Conservation (phyloP, 75 land plant genomes). For the Sequoiadendron giganteum region DNA sequence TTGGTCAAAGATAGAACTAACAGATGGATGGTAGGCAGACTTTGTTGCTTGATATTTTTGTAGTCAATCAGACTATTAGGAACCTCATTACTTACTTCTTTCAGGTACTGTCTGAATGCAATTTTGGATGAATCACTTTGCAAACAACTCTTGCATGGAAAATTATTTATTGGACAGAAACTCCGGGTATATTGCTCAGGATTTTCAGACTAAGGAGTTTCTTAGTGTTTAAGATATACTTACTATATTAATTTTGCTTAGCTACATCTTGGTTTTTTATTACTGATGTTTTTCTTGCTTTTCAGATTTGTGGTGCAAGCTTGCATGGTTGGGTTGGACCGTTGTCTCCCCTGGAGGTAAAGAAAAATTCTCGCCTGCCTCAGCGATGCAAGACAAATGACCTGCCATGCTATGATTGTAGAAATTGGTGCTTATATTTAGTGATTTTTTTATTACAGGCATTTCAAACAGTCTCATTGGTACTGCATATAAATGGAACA, state of each 20-base stretch:
- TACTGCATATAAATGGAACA: constrained; percentile 73
- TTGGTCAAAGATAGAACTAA: constrained; percentile 53
- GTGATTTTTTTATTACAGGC: constrained; percentile 36
- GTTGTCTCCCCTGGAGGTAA: constrained; percentile 72
- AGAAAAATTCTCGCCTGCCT: background rate
- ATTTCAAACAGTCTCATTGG: constrained; percentile 29
- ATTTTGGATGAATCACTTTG: constrained; percentile 54
- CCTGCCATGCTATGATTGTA: background rate
- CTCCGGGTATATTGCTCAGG: constrained; percentile 50
- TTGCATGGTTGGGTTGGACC: constrained; percentile 72
- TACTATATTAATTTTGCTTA: background rate
- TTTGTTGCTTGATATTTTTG: background rate
- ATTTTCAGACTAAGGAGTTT: background rate
- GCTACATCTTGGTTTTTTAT: background rate
- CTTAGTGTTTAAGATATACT: background rate
- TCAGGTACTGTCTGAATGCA: constrained; percentile 73
- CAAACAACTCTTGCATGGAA: constrained; percentile 49
- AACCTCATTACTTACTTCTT: background rate
- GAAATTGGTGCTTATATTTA: constrained; percentile 1
- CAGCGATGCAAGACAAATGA: background rate
- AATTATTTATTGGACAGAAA: constrained; percentile 81
- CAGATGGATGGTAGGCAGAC: constrained; percentile 82
- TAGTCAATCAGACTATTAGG: background rate
- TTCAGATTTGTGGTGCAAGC: constrained; percentile 78
- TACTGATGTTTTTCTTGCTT: constrained; percentile 6